Percentiles rank a stretch among this genome's conserved stretches.
phyloP scores from a whole-genome alignment of 75 land plant species.

The Chamaecyparis obtusa region DNA sequence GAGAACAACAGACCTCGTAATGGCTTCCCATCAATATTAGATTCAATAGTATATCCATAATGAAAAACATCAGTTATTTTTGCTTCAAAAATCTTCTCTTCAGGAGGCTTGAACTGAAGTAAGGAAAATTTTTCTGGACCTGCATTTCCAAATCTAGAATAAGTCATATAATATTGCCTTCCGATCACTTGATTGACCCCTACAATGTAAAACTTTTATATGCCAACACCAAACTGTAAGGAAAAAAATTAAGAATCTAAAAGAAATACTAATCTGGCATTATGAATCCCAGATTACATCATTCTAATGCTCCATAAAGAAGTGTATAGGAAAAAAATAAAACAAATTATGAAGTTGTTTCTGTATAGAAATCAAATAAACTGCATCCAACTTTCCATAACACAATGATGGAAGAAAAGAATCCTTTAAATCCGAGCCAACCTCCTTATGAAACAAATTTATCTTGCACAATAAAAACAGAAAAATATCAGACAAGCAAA shows the following conservation, averaged over 20 bases:
- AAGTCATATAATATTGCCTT: not conserved
- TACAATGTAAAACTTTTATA: not conserved
- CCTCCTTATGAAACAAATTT: not conserved
- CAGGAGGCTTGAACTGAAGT: constrained; percentile 26
- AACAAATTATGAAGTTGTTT: not conserved
- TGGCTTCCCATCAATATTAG: constrained; percentile 78
- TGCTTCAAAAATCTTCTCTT: constrained; percentile 73
- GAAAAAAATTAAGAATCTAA: not conserved
- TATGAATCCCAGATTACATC: not conserved
- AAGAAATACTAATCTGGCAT: not conserved
- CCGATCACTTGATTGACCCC: not conserved
- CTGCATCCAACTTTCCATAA: not conserved
- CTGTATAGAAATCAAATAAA: not conserved
- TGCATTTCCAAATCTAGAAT: constrained; percentile 13
- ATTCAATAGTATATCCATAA: constrained; percentile 76
- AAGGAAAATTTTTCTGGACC: constrained; percentile 32
- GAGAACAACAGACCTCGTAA: constrained; percentile 84
- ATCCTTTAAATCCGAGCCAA: not conserved
- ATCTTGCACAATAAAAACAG: not conserved
- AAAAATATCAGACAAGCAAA: not conserved
- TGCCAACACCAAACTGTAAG: not conserved
- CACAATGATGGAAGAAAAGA: not conserved
- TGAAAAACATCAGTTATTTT: constrained; percentile 58
- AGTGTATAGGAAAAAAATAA: not conserved
- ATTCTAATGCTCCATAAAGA: not conserved